These are phyloP conservation scores for Dryadomyces quercivorus DNA, from an alignment of 2,329 filamentous ascomycete genomes.

Conservation along the genomic window DNA sequence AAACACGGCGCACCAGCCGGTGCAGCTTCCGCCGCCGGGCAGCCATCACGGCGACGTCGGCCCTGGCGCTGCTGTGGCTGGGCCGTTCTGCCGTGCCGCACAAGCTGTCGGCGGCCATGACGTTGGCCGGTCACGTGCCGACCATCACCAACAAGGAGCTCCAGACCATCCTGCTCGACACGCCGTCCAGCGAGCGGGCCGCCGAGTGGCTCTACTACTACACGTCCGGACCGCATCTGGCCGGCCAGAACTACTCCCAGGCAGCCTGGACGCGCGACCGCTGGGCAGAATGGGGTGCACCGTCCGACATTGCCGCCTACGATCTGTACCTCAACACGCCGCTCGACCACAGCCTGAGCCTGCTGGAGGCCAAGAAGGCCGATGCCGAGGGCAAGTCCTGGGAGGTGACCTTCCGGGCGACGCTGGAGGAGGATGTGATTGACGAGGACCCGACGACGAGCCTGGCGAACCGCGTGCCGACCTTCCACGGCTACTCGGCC, in stretches of 20 bases:
- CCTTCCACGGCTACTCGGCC: slow-evolving; percentile 91
- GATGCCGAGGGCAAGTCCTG: slow-evolving; percentile 21
- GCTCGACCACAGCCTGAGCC: slow-evolving; percentile 53
- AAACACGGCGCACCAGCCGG: not conserved
- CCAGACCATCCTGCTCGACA: slow-evolving; percentile 43
- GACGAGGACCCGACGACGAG: slow-evolving; percentile 71
- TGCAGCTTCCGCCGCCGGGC: not conserved
- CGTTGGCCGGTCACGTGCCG: not conserved
- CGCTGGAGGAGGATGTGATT: slow-evolving; percentile 71
- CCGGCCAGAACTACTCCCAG: slow-evolving; percentile 62
- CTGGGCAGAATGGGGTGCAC: slow-evolving; percentile 60
- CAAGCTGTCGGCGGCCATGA: not conserved
- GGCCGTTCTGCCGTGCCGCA: not conserved
- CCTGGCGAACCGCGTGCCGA: slow-evolving; percentile 62
- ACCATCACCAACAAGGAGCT: slow-evolving; percentile 36
- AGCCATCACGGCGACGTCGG: not conserved
- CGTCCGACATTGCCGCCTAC: slow-evolving; percentile 54
- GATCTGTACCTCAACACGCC: slow-evolving; percentile 73
- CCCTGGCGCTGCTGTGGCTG: not conserved
- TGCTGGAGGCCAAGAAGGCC: slow-evolving; percentile 37
- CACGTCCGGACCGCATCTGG: slow-evolving; percentile 62
- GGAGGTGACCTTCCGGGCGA: slow-evolving; percentile 64
- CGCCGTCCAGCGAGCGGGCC: slow-evolving; percentile 42
- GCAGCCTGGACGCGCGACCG: slow-evolving; percentile 63
- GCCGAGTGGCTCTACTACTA: slow-evolving; percentile 71